Percentiles rank a stretch among this genome's conserved stretches.
These are phyloP conservation scores for Rhexocercosporidium sp. DNA, from an alignment of 2,329 filamentous ascomycete genomes.

Conservation along the genomic window DNA sequence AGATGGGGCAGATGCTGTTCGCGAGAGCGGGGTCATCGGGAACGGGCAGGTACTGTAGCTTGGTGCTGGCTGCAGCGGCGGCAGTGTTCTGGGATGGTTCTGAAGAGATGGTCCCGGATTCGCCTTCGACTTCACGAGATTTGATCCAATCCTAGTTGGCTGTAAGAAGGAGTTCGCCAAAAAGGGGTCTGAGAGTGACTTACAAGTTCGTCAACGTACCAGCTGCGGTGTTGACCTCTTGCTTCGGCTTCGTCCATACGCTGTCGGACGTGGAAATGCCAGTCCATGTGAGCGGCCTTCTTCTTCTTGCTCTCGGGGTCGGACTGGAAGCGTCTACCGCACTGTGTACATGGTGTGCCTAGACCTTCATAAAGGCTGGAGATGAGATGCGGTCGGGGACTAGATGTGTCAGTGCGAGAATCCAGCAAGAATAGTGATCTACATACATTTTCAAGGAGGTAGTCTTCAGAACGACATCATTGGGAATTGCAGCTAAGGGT, in stretches of 20 bases:
- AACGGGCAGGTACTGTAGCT: slow-evolving; percentile 77
- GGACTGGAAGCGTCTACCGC: slow-evolving; percentile 82
- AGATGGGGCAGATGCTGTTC: slow-evolving; percentile 87
- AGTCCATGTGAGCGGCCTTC: slow-evolving; percentile 94
- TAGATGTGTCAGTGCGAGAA: slow-evolving; percentile 43
- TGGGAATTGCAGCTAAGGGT: slow-evolving; percentile 40
- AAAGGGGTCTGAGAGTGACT: slow-evolving; percentile 41
- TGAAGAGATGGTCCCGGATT: slow-evolving; percentile 48
- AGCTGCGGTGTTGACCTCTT: slow-evolving; percentile 87
- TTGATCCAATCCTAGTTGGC: slow-evolving; percentile 82
- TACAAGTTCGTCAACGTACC: slow-evolving; percentile 90
- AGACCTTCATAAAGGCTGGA: slow-evolving; percentile 78
- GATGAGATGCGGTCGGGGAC: slow-evolving; percentile 76
- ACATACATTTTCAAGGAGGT: slow-evolving; percentile 76
- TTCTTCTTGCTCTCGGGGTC: slow-evolving; percentile 80
- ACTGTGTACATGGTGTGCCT: slow-evolving; percentile 88
- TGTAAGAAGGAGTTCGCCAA: slow-evolving; percentile 8
- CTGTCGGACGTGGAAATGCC: slow-evolving; percentile 95
- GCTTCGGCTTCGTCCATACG: slow-evolving; percentile 86
- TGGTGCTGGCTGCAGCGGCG: slow-evolving; percentile 46
- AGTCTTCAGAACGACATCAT: slow-evolving; percentile 65
- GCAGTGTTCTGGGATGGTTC: slow-evolving; percentile 45
- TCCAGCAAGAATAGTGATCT: background rate
- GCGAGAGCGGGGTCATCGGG: slow-evolving; percentile 77
- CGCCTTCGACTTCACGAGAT: slow-evolving; percentile 79